Base-by-base conservation (phyloP, 2,329 filamentous ascomycete genomes). In the Microdochium bolleyi region DNA sequence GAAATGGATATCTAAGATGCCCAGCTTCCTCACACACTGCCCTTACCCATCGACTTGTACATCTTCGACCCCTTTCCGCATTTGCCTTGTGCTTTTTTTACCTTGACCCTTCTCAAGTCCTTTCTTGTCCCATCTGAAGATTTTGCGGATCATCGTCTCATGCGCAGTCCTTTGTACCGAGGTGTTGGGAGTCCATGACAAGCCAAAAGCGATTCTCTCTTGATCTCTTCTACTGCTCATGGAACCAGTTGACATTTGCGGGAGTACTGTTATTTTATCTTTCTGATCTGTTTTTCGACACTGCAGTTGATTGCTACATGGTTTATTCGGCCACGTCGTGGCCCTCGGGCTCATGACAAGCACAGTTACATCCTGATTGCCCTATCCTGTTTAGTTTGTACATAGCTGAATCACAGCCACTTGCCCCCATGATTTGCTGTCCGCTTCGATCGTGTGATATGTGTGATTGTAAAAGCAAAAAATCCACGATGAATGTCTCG, bases 1-100 rank as follows among this genome's bases (percentile, higher is more conserved):
- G 84, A 85, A 57, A 94, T 95, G 84, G 91, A 96, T 67, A 74
- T 92, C 54, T 95, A 13, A 46, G 16, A 21, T 7, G 19, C 41
- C 41, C 19, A 7, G 9, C 8, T 8, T 24, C 19, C 13, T 46
- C 34, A 3, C 13, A 46, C 8, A 22, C 19, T 24, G 21, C 3
- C 37, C 37, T 19, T 19, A 7, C n/a, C 19, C 16, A 21, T 46
- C 19, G 7, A 46, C 41, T 22, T 19, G 19, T 24, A 19, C 41
- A 7, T 24, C 22, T 11, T 19, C 16, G 19, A 46, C 10, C 2
- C n/a, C 21, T 16, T 7, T 19, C 5, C 19, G 14, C 8, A 19
- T 41, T 41, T 41, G 7, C 16, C 21, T 46, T 41, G 8, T 11
- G 7, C 16, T 10, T 46, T 22, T 19, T 21, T 7, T 19, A 22